Percentiles rank a stretch among this genome's conserved stretches.
Conservation (phyloP, 352 stramenopile genomes). For the Phytophthora pseudosyringae region DNA sequence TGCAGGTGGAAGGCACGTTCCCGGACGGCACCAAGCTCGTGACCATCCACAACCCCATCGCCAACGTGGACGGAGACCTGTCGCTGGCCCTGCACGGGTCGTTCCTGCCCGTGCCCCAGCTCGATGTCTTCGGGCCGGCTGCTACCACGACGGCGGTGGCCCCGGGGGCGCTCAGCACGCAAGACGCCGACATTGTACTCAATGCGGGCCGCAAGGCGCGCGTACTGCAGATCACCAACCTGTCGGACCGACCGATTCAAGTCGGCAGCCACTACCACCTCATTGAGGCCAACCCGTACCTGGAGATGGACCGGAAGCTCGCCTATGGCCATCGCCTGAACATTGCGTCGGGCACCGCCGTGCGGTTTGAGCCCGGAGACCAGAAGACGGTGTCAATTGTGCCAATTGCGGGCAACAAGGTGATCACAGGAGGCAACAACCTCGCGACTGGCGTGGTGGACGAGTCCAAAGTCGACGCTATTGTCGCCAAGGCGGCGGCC, state of each 20-base stretch:
- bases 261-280: slow-evolving; percentile 97
- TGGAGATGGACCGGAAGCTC: slow-evolving; percentile 94
- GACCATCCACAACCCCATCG: slow-evolving; percentile 95
- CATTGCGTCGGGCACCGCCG: slow-evolving; percentile 92
- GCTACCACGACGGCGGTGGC: slow-evolving; percentile 19
- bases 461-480: slow-evolving; percentile 54
- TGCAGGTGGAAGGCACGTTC: slow-evolving; percentile 98
- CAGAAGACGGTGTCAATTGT: slow-evolving; percentile 95
- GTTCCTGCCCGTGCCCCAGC: slow-evolving; percentile 91
- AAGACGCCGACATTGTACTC: slow-evolving; percentile 76
- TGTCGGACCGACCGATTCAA: slow-evolving; percentile 94
- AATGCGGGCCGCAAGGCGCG: slow-evolving; percentile 82
- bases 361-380: slow-evolving; percentile 97
- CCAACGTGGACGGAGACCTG: slow-evolving; percentile 90
- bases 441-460: slow-evolving; percentile 86
- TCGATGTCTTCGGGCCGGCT: slow-evolving; percentile 63
- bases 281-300: slow-evolving; percentile 94
- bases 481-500: slow-evolving; percentile 56
- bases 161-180: slow-evolving; percentile 69
- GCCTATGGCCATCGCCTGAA: slow-evolving; percentile 95
- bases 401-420: slow-evolving; percentile 89
- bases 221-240: slow-evolving; percentile 94
- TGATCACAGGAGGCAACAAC: slow-evolving; percentile 91
- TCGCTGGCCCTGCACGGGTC: slow-evolving; percentile 93
- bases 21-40: slow-evolving; percentile 98